A percentile compares a stretch with the other conserved stretches of the same genome.
Conservation (phyloP, 768 basidiomycete genomes). For the Psilocybe cubensis region DNA sequence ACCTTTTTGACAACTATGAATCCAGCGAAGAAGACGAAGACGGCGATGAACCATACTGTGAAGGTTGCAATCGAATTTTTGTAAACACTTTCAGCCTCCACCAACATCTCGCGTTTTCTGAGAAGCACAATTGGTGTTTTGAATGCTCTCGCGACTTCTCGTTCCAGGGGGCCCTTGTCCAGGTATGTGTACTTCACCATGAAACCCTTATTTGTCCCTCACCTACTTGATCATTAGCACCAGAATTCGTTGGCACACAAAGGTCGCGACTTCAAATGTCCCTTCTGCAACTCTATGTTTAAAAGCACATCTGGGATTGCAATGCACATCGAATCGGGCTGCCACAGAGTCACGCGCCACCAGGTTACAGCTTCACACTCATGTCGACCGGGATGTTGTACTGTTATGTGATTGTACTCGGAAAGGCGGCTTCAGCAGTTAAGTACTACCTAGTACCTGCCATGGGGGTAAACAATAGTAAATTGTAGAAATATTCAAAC, state of each 20-base stretch:
- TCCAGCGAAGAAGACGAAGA: neutral
- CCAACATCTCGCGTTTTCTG: slow-evolving; percentile 10
- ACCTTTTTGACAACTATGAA: neutral
- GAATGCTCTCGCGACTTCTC: slow-evolving; percentile 32
- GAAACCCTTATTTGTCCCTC: neutral
- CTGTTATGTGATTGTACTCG: too few relatives aligned
- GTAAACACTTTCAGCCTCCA: slow-evolving; percentile 7
- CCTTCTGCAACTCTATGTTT: slow-evolving; percentile 35
- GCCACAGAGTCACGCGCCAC: slow-evolving; percentile 36
- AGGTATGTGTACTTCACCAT: neutral
- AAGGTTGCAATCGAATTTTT: slow-evolving; percentile 7
- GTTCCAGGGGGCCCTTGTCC: slow-evolving; percentile 16
- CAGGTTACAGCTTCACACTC: slow-evolving; percentile 43
- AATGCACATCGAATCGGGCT: slow-evolving; percentile 44
- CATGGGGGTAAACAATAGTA: too few relatives aligned
- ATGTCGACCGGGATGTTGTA: too few relatives aligned
- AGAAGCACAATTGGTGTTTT: slow-evolving; percentile 35
- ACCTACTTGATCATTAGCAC: slow-evolving; percentile 23
- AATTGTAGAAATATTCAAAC: too few relatives aligned
- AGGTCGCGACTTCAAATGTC: slow-evolving; percentile 29
- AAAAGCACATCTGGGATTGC: slow-evolving; percentile 39
- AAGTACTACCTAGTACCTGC: too few relatives aligned
- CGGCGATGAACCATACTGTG: slow-evolving; percentile 14
- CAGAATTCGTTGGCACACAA: slow-evolving; percentile 28
- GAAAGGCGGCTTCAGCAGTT: too few relatives aligned